Percentiles rank a stretch among this genome's conserved stretches.
Conservation (phyloP, 2,329 filamentous ascomycete species). For the Zelopaecilomyces penicillatus region DNA sequence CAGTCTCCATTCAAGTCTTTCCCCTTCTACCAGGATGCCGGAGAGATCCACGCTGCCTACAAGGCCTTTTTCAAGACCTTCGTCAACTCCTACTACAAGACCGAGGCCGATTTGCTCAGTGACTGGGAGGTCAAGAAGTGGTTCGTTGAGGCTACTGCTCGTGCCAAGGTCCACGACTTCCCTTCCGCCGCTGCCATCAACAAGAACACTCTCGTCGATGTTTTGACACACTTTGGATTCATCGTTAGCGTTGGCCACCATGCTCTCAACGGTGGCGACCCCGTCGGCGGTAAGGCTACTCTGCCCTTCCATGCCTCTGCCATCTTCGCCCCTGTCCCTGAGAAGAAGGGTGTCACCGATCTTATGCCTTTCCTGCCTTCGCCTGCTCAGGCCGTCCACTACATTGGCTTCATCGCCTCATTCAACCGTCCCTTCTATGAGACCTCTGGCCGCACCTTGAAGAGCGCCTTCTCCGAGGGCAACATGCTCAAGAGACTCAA, state of each 20-base stretch:
- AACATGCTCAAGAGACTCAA: slow-evolving; percentile 26
- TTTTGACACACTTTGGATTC: slow-evolving; percentile 30
- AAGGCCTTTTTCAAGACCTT: slow-evolving; percentile 30
- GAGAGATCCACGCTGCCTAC: slow-evolving; percentile 26
- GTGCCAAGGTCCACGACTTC: slow-evolving; percentile 32
- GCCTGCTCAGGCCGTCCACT: slow-evolving; percentile 22
- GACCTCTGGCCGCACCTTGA: slow-evolving; percentile 26
- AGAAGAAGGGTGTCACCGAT: slow-evolving; percentile 28
- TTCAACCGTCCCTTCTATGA: slow-evolving; percentile 34
- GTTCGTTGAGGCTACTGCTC: slow-evolving; percentile 30
- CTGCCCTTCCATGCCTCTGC: slow-evolving; percentile 35
- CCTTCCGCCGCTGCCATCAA: slow-evolving; percentile 18
- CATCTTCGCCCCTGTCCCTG: slow-evolving; percentile 30
- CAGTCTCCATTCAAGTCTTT: slow-evolving; percentile 32
- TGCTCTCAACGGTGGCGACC: slow-evolving; percentile 33
- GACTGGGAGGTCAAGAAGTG: slow-evolving; percentile 38
- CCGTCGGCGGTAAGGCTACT: slow-evolving; percentile 23
- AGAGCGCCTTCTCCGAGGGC: slow-evolving; percentile 32
- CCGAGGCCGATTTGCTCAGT: slow-evolving; percentile 19
- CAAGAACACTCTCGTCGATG: slow-evolving; percentile 24
- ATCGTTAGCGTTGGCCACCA: slow-evolving; percentile 27
- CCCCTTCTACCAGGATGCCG: slow-evolving; percentile 36
- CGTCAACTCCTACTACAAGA: slow-evolving; percentile 35
- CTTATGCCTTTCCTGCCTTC: slow-evolving; percentile 28
- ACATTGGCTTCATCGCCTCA: slow-evolving; percentile 27